Evolutionary conservation across 257 asterid genomes (phyloP).

Genomic region (Cruciata laevipes): DNA sequence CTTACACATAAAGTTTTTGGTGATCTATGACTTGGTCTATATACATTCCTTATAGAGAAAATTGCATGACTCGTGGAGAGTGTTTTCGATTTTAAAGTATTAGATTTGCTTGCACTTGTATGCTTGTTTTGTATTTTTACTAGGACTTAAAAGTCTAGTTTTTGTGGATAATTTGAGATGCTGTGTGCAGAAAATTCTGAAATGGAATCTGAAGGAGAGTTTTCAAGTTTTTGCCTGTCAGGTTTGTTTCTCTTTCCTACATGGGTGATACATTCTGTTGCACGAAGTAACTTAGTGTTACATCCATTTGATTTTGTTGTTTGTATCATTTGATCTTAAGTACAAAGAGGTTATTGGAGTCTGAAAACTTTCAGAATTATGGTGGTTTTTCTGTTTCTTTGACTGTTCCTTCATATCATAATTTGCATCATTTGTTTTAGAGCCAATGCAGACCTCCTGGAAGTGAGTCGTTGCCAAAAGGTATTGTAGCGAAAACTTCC

Average conservation of each 20-base stretch:
- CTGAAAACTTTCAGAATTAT: not conserved
- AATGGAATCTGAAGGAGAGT: conserved; percentile 25
- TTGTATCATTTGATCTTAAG: not conserved
- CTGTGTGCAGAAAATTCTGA: conserved; percentile 38
- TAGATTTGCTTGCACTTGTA: not conserved
- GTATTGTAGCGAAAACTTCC: conserved; percentile 56
- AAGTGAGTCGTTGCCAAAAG: conserved; percentile 63
- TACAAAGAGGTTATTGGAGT: not conserved
- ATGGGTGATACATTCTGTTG: not conserved
- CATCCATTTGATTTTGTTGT: not conserved
- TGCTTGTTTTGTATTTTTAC: not conserved
- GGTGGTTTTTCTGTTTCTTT: not conserved
- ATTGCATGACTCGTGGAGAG: not conserved
- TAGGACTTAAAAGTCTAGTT: not conserved
- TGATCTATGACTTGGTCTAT: not conserved
- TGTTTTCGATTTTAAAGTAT: not conserved
- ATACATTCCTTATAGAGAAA: not conserved
- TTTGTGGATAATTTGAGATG: not conserved
- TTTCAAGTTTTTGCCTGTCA: conserved; percentile 30
- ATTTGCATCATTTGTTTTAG: conserved; percentile 38
- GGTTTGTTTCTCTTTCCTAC: conserved; percentile 38
- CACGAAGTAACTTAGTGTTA: not conserved
- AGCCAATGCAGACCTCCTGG: conserved; percentile 57
- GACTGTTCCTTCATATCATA: conserved; percentile 9
- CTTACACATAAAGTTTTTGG: not conserved